Evolutionary conservation across 768 basidiomycete genomes (phyloP).

Genomic region (Tulasnella sp.): DNA sequence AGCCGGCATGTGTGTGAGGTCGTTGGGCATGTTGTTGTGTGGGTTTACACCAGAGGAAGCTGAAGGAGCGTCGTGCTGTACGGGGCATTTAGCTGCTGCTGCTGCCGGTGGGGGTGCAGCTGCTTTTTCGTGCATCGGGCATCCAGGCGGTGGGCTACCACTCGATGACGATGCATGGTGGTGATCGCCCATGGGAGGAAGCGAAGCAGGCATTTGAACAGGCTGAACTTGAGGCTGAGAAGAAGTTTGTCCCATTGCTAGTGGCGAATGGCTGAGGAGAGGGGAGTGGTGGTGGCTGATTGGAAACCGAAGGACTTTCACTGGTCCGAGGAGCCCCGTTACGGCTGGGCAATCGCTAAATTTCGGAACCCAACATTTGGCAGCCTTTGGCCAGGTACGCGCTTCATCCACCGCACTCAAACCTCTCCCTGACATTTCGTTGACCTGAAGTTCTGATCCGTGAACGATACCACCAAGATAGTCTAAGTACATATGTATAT

Average conservation of each 20-base stretch:
- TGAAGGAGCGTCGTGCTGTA: slow-evolving; percentile 28
- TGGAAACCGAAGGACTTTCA: not conserved
- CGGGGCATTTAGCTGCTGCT: slow-evolving; percentile 31
- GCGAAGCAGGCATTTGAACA: slow-evolving; percentile 9
- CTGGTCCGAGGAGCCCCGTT: not conserved
- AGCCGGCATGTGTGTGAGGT: slow-evolving; percentile 58
- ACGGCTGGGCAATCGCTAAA: not conserved
- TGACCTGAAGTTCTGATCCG: no score
- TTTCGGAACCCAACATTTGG: slow-evolving; percentile 4
- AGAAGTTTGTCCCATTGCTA: slow-evolving; percentile 3
- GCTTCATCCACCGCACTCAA: not conserved
- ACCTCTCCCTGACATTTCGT: no score
- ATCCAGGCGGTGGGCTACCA: slow-evolving; percentile 16
- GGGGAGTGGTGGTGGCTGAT: not conserved
- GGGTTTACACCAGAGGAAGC: slow-evolving; percentile 44
- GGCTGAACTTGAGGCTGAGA: slow-evolving; percentile 8
- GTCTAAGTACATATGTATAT: not conserved
- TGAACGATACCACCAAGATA: no score
- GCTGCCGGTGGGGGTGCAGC: slow-evolving; percentile 23
- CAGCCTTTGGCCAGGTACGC: not conserved
- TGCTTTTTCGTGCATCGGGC: slow-evolving; percentile 18
- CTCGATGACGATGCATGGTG: slow-evolving; percentile 1
- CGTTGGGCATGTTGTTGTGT: slow-evolving; percentile 77
- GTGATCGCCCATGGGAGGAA: not conserved
- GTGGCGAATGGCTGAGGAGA: not conserved